These are phyloP conservation scores for Dryas octopetala DNA, from an alignment of 306 rosid genomes.

Conservation along the genomic window DNA sequence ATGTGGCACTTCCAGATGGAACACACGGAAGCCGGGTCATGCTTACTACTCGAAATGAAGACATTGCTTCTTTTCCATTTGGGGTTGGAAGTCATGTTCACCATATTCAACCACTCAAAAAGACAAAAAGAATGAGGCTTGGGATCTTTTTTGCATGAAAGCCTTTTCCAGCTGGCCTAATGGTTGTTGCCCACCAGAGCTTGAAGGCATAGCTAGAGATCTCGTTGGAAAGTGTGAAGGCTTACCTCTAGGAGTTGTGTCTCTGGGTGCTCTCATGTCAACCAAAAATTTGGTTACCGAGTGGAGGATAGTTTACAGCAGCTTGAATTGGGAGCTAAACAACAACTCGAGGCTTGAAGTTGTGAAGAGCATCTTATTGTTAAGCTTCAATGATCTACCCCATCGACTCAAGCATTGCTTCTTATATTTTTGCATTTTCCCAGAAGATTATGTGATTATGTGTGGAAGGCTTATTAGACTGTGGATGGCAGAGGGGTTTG, in stretches of 20 bases:
- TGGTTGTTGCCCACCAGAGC: slow-evolving; percentile 9
- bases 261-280: slow-evolving; percentile 23
- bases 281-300: slow-evolving; percentile 7
- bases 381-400: slow-evolving; percentile 20
- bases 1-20: slow-evolving; percentile 6
- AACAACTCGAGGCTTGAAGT: slow-evolving; percentile 12
- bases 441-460: slow-evolving; percentile 5
- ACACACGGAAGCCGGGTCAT: slow-evolving; percentile 17
- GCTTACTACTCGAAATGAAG: slow-evolving; percentile 27
- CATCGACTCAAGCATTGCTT: slow-evolving; percentile 10
- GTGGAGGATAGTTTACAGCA: slow-evolving; percentile 16
- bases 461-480: not conserved
- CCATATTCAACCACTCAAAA: not conserved
- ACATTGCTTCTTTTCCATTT: slow-evolving; percentile 10
- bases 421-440: slow-evolving; percentile 21
- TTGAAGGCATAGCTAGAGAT: not conserved
- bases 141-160: slow-evolving; percentile 16
- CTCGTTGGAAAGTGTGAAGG: slow-evolving; percentile 20
- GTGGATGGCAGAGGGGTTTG: slow-evolving; percentile 22
- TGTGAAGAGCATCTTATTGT: slow-evolving; percentile 18
- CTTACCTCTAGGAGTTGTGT: slow-evolving; percentile 21
- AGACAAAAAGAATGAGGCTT: not conserved
- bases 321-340: slow-evolving; percentile 18
- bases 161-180: not conserved
- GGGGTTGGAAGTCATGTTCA: slow-evolving; percentile 12